phyloP scores from a whole-genome alignment of 208 protist genomes.

The Leishmania turanica region DNA sequence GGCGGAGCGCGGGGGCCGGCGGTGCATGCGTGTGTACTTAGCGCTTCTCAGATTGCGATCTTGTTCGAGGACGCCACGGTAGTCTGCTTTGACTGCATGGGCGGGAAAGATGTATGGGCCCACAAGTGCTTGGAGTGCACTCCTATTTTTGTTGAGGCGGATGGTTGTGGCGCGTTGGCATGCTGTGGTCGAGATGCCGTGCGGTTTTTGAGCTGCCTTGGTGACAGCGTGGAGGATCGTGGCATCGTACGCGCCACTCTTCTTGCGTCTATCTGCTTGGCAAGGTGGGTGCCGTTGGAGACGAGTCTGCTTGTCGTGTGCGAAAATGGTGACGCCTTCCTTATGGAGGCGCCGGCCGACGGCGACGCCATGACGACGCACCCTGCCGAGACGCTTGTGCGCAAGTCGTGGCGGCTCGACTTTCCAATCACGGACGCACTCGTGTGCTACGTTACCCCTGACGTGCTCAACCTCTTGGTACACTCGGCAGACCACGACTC shows the following conservation, averaged over 20 bases:
- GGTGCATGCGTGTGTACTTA: conserved; percentile 18
- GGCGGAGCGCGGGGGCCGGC: neutral
- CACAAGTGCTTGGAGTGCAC: conserved; percentile 16
- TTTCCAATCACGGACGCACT: conserved; percentile 68
- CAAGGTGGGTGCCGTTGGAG: conserved; percentile 41
- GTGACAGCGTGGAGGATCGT: conserved; percentile 3
- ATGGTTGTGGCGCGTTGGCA: conserved; percentile 16
- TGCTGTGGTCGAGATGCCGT: conserved; percentile 21
- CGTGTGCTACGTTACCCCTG: conserved; percentile 44
- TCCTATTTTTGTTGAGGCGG: conserved; percentile 18
- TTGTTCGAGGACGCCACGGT: conserved; percentile 16
- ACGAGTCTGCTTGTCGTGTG: conserved; percentile 49
- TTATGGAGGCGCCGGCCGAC: conserved; percentile 40
- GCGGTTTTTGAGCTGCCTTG: conserved; percentile 16
- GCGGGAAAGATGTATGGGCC: conserved; percentile 15
- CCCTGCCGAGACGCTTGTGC: conserved; percentile 40
- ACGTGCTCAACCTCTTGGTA: conserved; percentile 67
- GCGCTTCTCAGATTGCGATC: conserved; percentile 14
- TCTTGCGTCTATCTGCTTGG: conserved; percentile 27
- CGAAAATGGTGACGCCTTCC: conserved; percentile 66
- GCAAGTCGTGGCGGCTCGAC: conserved; percentile 77
- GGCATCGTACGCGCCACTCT: conserved; percentile 29
- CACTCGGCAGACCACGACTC: conserved; percentile 85
- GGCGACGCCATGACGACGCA: conserved; percentile 28
- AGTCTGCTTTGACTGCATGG: conserved; percentile 8